These are phyloP conservation scores for Trichoderma lentiforme DNA, from an alignment of 2,329 filamentous ascomycete genomes.

Conservation along the genomic window DNA sequence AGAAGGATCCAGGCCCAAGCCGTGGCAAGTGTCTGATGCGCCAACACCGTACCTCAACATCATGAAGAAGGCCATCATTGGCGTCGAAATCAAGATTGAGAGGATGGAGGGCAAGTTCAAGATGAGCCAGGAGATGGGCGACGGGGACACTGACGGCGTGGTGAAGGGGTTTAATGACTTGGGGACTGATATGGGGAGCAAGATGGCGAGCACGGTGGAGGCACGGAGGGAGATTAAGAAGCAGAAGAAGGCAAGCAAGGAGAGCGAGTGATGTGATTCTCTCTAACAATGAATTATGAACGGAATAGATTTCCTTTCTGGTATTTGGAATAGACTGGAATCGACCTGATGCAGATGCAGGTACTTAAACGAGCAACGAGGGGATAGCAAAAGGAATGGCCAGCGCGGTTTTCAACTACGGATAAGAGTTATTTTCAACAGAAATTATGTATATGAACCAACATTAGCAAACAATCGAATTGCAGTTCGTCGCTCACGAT, in stretches of 20 bases:
- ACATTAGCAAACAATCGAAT: neutral
- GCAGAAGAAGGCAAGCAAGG: slow-evolving; percentile 7
- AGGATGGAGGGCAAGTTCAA: slow-evolving; percentile 61
- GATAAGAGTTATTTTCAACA: neutral
- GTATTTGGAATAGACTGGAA: neutral
- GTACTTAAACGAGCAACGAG: neutral
- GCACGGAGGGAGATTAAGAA: slow-evolving; percentile 29
- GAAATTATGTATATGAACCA: neutral
- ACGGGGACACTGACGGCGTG: slow-evolving; percentile 54
- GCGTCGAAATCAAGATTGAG: slow-evolving; percentile 56
- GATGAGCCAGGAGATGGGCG: slow-evolving; percentile 60
- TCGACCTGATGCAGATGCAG: neutral
- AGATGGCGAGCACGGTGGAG: slow-evolving; percentile 34
- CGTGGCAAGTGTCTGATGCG: slow-evolving; percentile 59
- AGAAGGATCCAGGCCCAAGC: slow-evolving; percentile 24
- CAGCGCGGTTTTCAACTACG: neutral
- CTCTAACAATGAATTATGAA: too few species aligned
- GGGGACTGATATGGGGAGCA: slow-evolving; percentile 29
- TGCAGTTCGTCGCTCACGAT: neutral
- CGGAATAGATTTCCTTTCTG: neutral
- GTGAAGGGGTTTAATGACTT: slow-evolving; percentile 50
- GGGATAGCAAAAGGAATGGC: neutral
- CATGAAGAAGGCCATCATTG: slow-evolving; percentile 57
- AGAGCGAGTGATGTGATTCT: neutral
- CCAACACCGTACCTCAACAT: slow-evolving; percentile 54